These are phyloP conservation scores for Croton laevigatus DNA, from an alignment of 441 rosid species.

Conservation along the genomic window DNA sequence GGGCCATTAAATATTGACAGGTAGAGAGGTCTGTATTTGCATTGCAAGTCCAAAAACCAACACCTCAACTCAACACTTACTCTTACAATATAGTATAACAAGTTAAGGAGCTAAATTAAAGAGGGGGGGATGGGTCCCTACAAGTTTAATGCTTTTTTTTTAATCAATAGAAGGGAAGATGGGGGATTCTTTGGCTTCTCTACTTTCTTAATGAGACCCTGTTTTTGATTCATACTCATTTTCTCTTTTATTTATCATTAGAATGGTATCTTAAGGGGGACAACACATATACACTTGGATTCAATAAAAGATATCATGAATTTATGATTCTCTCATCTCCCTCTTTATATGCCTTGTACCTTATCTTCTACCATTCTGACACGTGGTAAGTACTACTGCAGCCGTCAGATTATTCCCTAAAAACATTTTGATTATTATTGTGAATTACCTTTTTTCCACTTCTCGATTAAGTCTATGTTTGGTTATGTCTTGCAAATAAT, in stretches of 20 bases:
- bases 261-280: slow-evolving; percentile 14
- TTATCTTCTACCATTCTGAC: slow-evolving; percentile 8
- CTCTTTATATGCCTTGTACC: slow-evolving; percentile 7
- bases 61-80: too few species aligned
- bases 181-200: slow-evolving; percentile 15
- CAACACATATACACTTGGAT: slow-evolving; percentile 9
- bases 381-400: neutral
- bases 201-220: neutral
- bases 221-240: neutral
- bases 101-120: slow-evolving; percentile 6
- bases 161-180: neutral
- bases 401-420: slow-evolving; percentile 11
- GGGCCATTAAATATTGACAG: slow-evolving; percentile 18
- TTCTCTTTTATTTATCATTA: neutral
- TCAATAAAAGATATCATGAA: slow-evolving; percentile 22
- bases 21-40: neutral
- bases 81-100: neutral
- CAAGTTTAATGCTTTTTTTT: slow-evolving; percentile 1
- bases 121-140: slow-evolving; percentile 16
- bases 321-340: slow-evolving; percentile 20
- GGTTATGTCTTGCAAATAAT: slow-evolving; percentile 6
- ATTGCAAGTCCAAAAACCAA: neutral
- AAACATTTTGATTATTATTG: neutral
- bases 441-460: neutral
- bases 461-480: neutral